phyloP scores from a whole-genome alignment of 2,329 filamentous ascomycete genomes.

The Penicillium sp. region DNA sequence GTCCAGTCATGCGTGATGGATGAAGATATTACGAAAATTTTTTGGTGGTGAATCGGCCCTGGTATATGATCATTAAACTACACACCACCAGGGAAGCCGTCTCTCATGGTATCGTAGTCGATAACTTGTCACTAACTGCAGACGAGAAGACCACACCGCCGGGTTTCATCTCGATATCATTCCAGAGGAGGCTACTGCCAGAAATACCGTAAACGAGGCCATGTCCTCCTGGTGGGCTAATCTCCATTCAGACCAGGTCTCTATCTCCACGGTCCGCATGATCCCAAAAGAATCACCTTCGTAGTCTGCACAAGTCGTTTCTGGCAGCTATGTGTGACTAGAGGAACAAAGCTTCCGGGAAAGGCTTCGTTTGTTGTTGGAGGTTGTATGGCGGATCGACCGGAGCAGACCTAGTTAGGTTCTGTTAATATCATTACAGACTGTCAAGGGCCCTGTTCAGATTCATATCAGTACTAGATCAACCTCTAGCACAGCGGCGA shows the following conservation, averaged over 20 bases:
- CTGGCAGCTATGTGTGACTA: constrained; percentile 22
- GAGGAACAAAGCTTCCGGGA: constrained; percentile 25
- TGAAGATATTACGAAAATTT: not conserved
- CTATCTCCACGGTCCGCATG: constrained; percentile 38
- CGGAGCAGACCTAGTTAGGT: constrained; percentile 37
- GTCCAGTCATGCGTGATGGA: not conserved
- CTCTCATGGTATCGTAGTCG: constrained; percentile 7
- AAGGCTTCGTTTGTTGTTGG: constrained; percentile 20
- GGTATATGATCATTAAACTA: no score
- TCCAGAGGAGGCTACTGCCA: constrained; percentile 13
- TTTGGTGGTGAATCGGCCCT: constrained; percentile 1
- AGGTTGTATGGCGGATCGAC: constrained; percentile 37
- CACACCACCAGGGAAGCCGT: no score
- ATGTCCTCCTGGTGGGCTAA: constrained; percentile 12
- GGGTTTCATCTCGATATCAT: constrained; percentile 21
- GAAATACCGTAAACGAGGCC: constrained; percentile 19
- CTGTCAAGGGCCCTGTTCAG: no score
- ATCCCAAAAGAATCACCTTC: constrained; percentile 30
- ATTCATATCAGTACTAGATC: constrained; percentile 35
- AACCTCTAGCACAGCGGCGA: constrained; percentile 35
- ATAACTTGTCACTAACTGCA: constrained; percentile 25
- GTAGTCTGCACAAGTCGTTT: constrained; percentile 18
- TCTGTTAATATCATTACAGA: no score
- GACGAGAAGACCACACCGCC: constrained; percentile 18
- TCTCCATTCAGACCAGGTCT: constrained; percentile 32